A percentile compares a stretch with the other conserved stretches of the same genome.
These are phyloP conservation scores for Elongisporangium anandrum DNA, from an alignment of 352 stramenopile genomes.

Conservation along the genomic window DNA sequence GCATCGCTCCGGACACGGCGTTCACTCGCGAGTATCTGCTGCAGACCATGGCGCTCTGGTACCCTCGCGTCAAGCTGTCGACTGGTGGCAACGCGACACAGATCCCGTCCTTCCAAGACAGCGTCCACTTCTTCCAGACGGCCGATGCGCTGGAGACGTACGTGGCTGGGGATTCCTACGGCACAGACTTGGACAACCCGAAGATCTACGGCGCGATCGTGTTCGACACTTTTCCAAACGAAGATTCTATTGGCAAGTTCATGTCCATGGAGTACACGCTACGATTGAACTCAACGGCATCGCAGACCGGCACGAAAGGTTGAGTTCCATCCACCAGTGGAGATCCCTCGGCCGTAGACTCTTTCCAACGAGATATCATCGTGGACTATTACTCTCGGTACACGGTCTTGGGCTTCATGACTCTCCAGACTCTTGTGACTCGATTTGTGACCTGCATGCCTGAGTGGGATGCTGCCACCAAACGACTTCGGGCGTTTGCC, in stretches of 20 bases:
- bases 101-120: constrained; percentile 51
- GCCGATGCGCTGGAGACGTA: constrained; percentile 43
- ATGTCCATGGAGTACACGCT: constrained; percentile 44
- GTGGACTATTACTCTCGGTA: constrained; percentile 20
- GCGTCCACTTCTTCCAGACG: constrained; percentile 53
- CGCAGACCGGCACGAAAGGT: constrained; percentile 9
- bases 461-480: constrained; percentile 29
- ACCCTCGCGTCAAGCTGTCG: constrained; percentile 25
- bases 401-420: constrained; percentile 46
- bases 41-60: constrained; percentile 59
- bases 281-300: constrained; percentile 38
- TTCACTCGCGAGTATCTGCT: constrained; percentile 67
- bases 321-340: constrained; percentile 19
- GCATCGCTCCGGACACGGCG: constrained; percentile 45
- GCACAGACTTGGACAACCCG: constrained; percentile 31
- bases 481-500: constrained; percentile 39
- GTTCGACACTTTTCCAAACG: constrained; percentile 37
- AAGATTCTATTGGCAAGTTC: constrained; percentile 25
- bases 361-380: constrained; percentile 16
- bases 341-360: constrained; percentile 13
- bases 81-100: constrained; percentile 12
- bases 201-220: constrained; percentile 66
- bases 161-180: constrained; percentile 43
- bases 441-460: constrained; percentile 61
- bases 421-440: constrained; percentile 57